These are phyloP conservation scores for Calonectria hongkongensis DNA, from an alignment of 2,329 filamentous ascomycete species.

Conservation along the genomic window DNA sequence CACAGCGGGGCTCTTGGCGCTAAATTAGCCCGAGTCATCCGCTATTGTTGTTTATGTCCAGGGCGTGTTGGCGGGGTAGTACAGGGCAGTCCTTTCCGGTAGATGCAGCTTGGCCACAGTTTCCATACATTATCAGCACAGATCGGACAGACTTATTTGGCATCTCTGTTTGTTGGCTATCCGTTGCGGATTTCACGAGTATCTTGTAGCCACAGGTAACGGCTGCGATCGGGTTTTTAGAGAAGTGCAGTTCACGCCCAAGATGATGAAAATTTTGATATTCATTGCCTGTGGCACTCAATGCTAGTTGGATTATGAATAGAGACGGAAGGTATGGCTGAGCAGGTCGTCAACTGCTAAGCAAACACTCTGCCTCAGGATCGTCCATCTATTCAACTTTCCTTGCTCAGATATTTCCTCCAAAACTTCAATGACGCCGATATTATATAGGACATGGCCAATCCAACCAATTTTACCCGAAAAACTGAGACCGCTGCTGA, in stretches of 20 bases:
- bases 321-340: neutral
- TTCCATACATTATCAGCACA: neutral
- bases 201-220: neutral
- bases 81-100: slow-evolving; percentile 11
- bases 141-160: neutral
- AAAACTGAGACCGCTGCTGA: slow-evolving; percentile 44
- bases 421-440: neutral
- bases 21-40: slow-evolving; percentile 36
- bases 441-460: neutral
- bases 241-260: neutral
- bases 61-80: slow-evolving; percentile 40
- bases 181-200: neutral
- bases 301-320: neutral
- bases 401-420: neutral
- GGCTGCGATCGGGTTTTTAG: neutral
- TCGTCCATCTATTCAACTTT: neutral
- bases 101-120: neutral
- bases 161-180: neutral
- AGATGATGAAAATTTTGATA: neutral
- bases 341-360: neutral
- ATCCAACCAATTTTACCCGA: neutral
- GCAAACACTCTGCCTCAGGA: slow-evolving; percentile 16
- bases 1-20: slow-evolving; percentile 46
- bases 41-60: slow-evolving; percentile 27
- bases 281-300: neutral